Conservation (phyloP, 441 rosid genomes). For the Gossypium aridum region DNA sequence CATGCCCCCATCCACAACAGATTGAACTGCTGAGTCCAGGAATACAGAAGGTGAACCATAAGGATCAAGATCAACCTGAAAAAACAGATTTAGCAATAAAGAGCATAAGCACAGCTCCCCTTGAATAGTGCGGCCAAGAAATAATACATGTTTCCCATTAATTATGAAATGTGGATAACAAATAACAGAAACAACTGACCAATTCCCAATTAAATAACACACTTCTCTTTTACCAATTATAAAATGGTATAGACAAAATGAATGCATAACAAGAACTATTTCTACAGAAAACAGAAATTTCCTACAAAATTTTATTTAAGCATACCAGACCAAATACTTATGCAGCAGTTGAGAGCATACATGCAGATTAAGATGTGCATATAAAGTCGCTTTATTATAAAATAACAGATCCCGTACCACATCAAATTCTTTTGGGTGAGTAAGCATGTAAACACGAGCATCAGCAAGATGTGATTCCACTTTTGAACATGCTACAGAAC, state of each 20-base stretch:
- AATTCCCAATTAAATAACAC: neutral
- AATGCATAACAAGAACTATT: neutral
- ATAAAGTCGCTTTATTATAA: neutral
- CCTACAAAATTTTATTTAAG: neutral
- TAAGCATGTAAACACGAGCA: slow-evolving; percentile 93
- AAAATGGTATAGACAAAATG: neutral
- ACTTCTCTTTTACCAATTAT: neutral
- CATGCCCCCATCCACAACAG: slow-evolving; percentile 92
- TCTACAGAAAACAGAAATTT: neutral
- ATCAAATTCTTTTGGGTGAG: slow-evolving; percentile 90
- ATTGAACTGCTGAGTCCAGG: slow-evolving; percentile 95
- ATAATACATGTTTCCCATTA: neutral
- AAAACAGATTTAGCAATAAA: slow-evolving; percentile 16
- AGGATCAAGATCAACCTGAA: slow-evolving; percentile 98
- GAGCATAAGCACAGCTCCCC: neutral
- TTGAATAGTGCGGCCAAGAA: neutral
- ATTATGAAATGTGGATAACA: neutral
- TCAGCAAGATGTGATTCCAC: slow-evolving; percentile 92
- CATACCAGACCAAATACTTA: slow-evolving; percentile 87
- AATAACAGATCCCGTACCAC: slow-evolving; percentile 39
- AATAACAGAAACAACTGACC: neutral
- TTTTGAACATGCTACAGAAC: slow-evolving; percentile 71
- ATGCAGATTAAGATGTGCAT: neutral
- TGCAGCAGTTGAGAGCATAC: slow-evolving; percentile 15
- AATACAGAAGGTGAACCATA: slow-evolving; percentile 94